Percentiles rank a stretch among this genome's conserved stretches.
Evolutionary conservation across 139 green algal genomes (phyloP).

Genomic region (Astrephomene gubernaculifera): DNA sequence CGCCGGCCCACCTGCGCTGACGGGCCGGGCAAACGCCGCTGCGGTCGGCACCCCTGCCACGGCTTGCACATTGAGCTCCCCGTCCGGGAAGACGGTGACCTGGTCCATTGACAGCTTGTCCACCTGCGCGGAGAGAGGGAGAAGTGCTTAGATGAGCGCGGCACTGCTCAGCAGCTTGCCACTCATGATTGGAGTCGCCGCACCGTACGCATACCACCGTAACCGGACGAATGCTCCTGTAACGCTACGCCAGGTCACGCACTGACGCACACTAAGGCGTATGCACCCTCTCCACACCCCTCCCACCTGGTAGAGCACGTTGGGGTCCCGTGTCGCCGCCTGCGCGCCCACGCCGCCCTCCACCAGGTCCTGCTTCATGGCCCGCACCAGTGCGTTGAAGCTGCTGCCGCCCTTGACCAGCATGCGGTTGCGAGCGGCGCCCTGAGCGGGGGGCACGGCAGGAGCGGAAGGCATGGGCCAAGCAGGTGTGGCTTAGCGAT

Average conservation of each 20-base stretch:
- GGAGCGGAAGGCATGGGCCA: too few relatives aligned
- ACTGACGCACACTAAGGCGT: too few relatives aligned
- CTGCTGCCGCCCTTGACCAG: slow-evolving; percentile 84
- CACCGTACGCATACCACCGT: too few relatives aligned
- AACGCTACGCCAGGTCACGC: too few relatives aligned
- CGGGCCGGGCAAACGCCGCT: slow-evolving; percentile 49
- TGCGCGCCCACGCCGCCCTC: slow-evolving; percentile 67
- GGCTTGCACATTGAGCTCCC: slow-evolving; percentile 85
- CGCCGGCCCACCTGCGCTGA: slow-evolving; percentile 41
- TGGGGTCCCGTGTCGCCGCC: slow-evolving; percentile 51
- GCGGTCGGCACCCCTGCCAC: slow-evolving; percentile 51
- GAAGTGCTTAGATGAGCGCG: too few relatives aligned
- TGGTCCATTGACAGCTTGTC: slow-evolving; percentile 83
- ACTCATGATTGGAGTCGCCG: too few relatives aligned
- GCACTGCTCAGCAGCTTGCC: too few relatives aligned
- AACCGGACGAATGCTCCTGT: too few relatives aligned
- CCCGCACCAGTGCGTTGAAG: slow-evolving; percentile 90
- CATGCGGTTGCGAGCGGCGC: slow-evolving; percentile 86
- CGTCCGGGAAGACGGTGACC: slow-evolving; percentile 87
- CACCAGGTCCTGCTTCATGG: slow-evolving; percentile 91
- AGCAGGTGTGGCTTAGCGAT: too few relatives aligned
- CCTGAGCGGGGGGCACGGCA: slow-evolving; percentile 41
- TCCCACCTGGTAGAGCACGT: slow-evolving; percentile 69
- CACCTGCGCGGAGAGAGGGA: slow-evolving; percentile 57
- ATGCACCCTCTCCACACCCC: neutral